phyloP scores from a whole-genome alignment of 352 stramenopile species.

The Thraustochytrium striatum region DNA sequence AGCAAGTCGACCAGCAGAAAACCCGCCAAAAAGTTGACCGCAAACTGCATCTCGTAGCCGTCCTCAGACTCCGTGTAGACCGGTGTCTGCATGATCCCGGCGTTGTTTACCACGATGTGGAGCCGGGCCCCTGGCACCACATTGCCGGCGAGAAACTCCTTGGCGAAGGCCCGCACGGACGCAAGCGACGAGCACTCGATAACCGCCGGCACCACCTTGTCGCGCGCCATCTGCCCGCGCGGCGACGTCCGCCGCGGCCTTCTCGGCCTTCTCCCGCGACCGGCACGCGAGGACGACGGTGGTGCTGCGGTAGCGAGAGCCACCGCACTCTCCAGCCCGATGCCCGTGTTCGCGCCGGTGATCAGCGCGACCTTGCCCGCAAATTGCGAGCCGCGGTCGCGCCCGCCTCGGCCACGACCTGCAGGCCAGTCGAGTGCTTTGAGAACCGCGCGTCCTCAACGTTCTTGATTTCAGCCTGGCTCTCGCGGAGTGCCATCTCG shows the following conservation, averaged over 20 bases:
- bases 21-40: not conserved
- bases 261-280: too few relatives aligned
- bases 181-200: not conserved
- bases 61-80: not conserved
- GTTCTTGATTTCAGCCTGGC: too few relatives aligned
- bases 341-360: not conserved
- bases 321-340: not conserved
- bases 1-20: not conserved
- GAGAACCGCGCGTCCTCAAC: too few relatives aligned
- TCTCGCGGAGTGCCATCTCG: too few relatives aligned
- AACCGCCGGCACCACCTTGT: not conserved
- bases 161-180: not conserved
- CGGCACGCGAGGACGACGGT: too few relatives aligned
- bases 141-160: not conserved
- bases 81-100: not conserved
- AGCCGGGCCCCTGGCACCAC: not conserved
- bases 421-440: too few relatives aligned
- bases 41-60: not conserved
- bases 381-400: too few relatives aligned
- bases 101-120: not conserved
- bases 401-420: too few relatives aligned
- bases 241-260: not conserved
- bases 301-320: not conserved
- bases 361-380: not conserved
- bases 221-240: not conserved